Percentiles rank a stretch among this genome's conserved stretches.
These are phyloP conservation scores for Ophiostoma triangulosporum DNA, from an alignment of 2,329 filamentous ascomycete genomes.

Conservation along the genomic window DNA sequence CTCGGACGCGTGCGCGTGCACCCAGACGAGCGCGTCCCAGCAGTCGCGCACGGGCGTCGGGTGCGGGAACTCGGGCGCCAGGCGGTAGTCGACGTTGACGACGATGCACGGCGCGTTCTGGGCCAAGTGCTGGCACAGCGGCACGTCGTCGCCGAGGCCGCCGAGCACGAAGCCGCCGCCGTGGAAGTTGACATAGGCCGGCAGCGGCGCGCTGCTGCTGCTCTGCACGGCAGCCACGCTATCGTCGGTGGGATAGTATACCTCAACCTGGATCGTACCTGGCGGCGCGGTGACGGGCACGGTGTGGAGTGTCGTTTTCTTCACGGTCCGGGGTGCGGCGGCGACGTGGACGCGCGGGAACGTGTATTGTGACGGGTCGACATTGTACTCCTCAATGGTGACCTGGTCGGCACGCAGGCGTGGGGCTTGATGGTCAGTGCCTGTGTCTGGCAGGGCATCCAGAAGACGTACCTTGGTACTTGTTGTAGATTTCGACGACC, in stretches of 20 bases:
- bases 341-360: slow-evolving; percentile 7
- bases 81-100: slow-evolving; percentile 30
- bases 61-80: slow-evolving; percentile 35
- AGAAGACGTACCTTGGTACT: slow-evolving; percentile 4
- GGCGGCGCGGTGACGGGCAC: slow-evolving; percentile 3
- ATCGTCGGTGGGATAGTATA: slow-evolving; percentile 7
- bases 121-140: slow-evolving; percentile 2
- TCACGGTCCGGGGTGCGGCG: background rate
- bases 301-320: background rate
- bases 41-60: slow-evolving; percentile 30
- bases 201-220: background rate
- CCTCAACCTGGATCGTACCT: slow-evolving; percentile 4
- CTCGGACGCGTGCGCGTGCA: slow-evolving; percentile 20
- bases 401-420: slow-evolving; percentile 12
- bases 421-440: slow-evolving; percentile 1
- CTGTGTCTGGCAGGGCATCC: background rate
- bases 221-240: background rate
- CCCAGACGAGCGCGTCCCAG: slow-evolving; percentile 19
- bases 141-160: slow-evolving; percentile 8
- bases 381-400: slow-evolving; percentile 3
- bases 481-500: slow-evolving; percentile 10
- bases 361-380: slow-evolving; percentile 3
- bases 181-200: slow-evolving; percentile 10
- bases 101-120: slow-evolving; percentile 3
- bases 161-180: slow-evolving; percentile 12